Evolutionary conservation across 768 basidiomycete genomes (phyloP).

Genomic region (Rhodosporidiobolus odoratus): DNA sequence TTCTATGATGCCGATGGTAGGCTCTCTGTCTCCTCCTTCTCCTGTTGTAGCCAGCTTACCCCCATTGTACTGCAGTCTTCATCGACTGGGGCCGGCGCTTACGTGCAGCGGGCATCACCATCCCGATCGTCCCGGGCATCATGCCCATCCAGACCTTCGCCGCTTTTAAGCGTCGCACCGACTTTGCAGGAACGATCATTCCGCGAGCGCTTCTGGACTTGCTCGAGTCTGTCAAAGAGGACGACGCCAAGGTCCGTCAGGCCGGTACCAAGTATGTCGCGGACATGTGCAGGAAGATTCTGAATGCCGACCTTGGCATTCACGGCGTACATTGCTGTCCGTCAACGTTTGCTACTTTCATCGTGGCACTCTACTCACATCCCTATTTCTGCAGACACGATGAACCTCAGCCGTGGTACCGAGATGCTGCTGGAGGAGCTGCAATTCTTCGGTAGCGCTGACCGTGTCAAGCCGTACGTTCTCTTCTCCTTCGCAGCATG

Average conservation of each 20-base stretch:
- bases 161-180: constrained; percentile 83
- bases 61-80: constrained; percentile 61
- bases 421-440: constrained; percentile 92
- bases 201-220: constrained; percentile 62
- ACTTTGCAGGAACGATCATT: constrained; percentile 74
- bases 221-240: constrained; percentile 73
- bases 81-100: constrained; percentile 72
- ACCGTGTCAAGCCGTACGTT: constrained; percentile 72
- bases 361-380: not conserved
- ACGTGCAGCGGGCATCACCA: constrained; percentile 63
- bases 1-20: constrained; percentile 81
- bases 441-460: constrained; percentile 75
- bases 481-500: not conserved
- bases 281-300: constrained; percentile 83
- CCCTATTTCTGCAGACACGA: constrained; percentile 74
- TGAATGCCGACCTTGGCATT: constrained; percentile 73
- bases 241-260: constrained; percentile 90
- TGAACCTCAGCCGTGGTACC: constrained; percentile 93
- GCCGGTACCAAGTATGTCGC: constrained; percentile 91
- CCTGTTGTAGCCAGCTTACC: not conserved
- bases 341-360: constrained; percentile 47
- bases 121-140: constrained; percentile 89
- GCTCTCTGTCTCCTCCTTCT: not conserved
- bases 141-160: constrained; percentile 98
- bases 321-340: constrained; percentile 87